These are phyloP conservation scores for Lanmaoa rubissima DNA, from an alignment of 768 basidiomycete species.

Conservation along the genomic window DNA sequence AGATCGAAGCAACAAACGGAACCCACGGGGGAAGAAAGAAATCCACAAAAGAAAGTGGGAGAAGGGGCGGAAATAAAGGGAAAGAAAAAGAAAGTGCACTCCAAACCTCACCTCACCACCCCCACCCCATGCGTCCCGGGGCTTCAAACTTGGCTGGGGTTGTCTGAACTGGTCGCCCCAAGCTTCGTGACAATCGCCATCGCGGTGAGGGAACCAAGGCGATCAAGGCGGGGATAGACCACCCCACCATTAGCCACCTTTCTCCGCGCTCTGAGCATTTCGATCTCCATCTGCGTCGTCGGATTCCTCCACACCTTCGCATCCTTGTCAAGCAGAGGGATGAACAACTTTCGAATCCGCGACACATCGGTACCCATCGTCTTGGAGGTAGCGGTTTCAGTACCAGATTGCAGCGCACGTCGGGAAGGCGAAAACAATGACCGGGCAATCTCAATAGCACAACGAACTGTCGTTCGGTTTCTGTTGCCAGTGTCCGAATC, in stretches of 20 bases:
- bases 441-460: background rate
- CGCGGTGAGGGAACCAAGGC: background rate
- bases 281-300: constrained; percentile 5
- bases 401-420: background rate
- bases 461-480: background rate
- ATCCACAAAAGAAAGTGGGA: background rate
- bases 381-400: background rate
- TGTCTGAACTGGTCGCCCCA: background rate
- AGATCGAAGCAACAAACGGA: background rate
- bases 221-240: background rate
- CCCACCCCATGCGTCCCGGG: background rate
- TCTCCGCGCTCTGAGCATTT: constrained; percentile 4
- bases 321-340: constrained; percentile 4
- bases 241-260: background rate
- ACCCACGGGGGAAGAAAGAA: background rate
- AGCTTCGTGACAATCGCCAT: background rate
- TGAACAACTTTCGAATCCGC: background rate
- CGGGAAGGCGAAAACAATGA: background rate
- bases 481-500: background rate
- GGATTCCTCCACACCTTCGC: background rate
- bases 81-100: background rate
- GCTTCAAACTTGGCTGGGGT: background rate
- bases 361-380: background rate
- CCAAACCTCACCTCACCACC: background rate
- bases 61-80: background rate